Conservation (phyloP, 495 filamentous ascomycete species). For the Cudoniella acicularis region DNA sequence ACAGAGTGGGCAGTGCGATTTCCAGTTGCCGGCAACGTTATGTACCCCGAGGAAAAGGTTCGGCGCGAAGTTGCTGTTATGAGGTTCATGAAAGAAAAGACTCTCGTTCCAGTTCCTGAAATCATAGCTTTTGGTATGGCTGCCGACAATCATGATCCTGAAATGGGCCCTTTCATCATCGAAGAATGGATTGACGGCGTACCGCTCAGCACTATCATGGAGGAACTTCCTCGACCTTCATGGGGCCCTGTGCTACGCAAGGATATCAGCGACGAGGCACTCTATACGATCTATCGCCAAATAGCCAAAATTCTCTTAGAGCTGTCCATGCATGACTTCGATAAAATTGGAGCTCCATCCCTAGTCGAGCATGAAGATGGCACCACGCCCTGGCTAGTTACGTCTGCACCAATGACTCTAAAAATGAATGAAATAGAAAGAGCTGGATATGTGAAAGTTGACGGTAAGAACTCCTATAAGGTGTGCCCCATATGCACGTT, state of each 20-base stretch:
- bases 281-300: slow-evolving; percentile 1
- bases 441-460: neutral
- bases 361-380: neutral
- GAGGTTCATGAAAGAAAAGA: slow-evolving; percentile 22
- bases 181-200: slow-evolving; percentile 9
- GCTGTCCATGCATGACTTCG: slow-evolving; percentile 1
- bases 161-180: slow-evolving; percentile 8
- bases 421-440: slow-evolving; percentile 10
- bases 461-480: neutral
- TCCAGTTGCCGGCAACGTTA: slow-evolving; percentile 33
- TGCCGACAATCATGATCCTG: slow-evolving; percentile 8
- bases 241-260: neutral
- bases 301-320: slow-evolving; percentile 6
- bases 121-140: slow-evolving; percentile 34
- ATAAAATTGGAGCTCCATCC: neutral
- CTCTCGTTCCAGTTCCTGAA: slow-evolving; percentile 36
- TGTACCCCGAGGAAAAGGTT: slow-evolving; percentile 11
- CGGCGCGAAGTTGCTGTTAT: slow-evolving; percentile 11
- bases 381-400: neutral
- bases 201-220: slow-evolving; percentile 4
- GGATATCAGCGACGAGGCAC: slow-evolving; percentile 9
- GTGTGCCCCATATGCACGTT: neutral
- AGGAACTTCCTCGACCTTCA: slow-evolving; percentile 2
- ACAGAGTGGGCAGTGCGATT: slow-evolving; percentile 37
- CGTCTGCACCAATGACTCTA: neutral